Evolutionary conservation across 495 filamentous ascomycete species (phyloP).

Genomic region (Neurospora sp.): DNA sequence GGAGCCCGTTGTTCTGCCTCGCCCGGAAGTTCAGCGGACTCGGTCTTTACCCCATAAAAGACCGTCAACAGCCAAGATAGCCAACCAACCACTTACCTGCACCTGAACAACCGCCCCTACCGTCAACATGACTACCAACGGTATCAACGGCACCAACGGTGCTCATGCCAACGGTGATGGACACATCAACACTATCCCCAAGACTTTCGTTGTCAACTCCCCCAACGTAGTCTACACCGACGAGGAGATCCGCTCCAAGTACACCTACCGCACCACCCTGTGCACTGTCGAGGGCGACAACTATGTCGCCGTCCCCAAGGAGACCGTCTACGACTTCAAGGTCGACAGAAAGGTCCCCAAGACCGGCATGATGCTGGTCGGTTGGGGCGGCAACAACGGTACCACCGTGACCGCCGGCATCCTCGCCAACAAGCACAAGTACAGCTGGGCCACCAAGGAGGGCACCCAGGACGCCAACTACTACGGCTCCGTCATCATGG

Average conservation of each 20-base stretch:
- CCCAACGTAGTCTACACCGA: slow-evolving; percentile 89
- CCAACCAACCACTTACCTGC: slow-evolving; percentile 16
- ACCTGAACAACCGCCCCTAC: slow-evolving; percentile 2
- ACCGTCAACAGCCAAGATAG: slow-evolving; percentile 14
- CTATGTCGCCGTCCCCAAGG: slow-evolving; percentile 74
- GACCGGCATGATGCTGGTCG: slow-evolving; percentile 93
- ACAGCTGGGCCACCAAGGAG: slow-evolving; percentile 89
- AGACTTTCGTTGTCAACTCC: slow-evolving; percentile 69
- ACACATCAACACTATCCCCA: slow-evolving; percentile 32
- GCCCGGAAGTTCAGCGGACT: slow-evolving; percentile 79
- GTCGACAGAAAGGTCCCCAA: slow-evolving; percentile 89
- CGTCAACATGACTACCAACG: slow-evolving; percentile 14
- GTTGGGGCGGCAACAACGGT: slow-evolving; percentile 97
- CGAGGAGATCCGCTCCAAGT: slow-evolving; percentile 80
- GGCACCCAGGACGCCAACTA: slow-evolving; percentile 82
- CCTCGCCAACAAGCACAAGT: slow-evolving; percentile 79
- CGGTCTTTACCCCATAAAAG: slow-evolving; percentile 52
- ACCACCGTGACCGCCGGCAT: slow-evolving; percentile 96
- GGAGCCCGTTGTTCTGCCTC: slow-evolving; percentile 89
- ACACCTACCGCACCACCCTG: slow-evolving; percentile 89
- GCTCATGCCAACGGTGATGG: slow-evolving; percentile 19
- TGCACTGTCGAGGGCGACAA: slow-evolving; percentile 63
- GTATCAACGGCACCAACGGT: slow-evolving; percentile 46
- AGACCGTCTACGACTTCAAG: slow-evolving; percentile 94
- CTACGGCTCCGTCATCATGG: slow-evolving; percentile 95